Conservation (phyloP, 176 grass and related monocot genomes). For the Rhipidocladum racemiflorum region DNA sequence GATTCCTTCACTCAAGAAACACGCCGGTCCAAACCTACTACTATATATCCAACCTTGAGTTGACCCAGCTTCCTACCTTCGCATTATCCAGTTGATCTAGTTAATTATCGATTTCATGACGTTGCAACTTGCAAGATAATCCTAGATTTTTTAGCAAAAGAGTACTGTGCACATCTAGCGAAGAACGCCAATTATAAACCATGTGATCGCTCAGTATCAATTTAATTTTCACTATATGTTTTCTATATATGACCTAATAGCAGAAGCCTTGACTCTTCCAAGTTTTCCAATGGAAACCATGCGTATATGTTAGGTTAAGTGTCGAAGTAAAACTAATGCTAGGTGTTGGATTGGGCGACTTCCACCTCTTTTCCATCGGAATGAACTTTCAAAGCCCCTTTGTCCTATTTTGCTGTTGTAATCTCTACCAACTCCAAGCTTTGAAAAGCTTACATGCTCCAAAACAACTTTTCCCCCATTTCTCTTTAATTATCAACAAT, state of each 20-base stretch:
- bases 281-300: neutral
- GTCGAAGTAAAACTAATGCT: neutral
- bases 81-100: neutral
- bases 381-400: neutral
- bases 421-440: neutral
- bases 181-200: neutral
- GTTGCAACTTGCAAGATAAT: neutral
- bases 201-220: neutral
- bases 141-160: neutral
- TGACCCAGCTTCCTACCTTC: neutral
- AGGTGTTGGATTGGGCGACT: neutral
- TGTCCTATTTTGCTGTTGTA: slow-evolving; percentile 2
- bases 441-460: slow-evolving; percentile 28
- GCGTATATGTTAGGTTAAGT: neutral
- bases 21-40: neutral
- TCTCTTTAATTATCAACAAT: slow-evolving; percentile 13
- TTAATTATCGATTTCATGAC: neutral
- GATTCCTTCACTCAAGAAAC: neutral
- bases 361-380: slow-evolving; percentile 5
- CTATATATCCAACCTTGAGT: neutral
- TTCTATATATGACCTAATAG: neutral
- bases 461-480: neutral
- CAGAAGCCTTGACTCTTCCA: neutral
- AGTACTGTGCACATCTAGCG: neutral
- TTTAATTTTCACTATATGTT: neutral